Evolutionary conservation across 495 filamentous ascomycete species (phyloP).

Genomic region (Letharia columbiana): DNA sequence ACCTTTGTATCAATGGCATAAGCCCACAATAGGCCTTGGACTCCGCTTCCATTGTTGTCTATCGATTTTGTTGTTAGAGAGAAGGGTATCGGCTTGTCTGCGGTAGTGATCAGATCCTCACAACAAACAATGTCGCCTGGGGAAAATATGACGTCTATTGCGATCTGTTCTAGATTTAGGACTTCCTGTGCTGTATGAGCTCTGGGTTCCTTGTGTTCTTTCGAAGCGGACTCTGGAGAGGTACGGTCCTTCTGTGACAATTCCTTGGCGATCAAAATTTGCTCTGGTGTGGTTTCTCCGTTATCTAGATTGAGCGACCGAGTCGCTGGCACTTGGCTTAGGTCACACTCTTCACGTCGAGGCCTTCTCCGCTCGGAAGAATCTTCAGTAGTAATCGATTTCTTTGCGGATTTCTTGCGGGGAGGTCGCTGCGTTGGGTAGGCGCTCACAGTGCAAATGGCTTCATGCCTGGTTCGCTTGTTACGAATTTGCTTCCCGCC

Average conservation of each 20-base stretch:
- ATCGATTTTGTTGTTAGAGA: neutral
- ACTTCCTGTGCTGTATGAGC: neutral
- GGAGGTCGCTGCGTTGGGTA: conserved; percentile 5
- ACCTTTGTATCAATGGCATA: conserved; percentile 2
- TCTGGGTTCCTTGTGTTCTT: neutral
- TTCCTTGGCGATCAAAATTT: neutral
- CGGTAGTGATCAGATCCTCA: neutral
- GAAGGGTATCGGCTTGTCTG: neutral
- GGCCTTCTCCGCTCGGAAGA: neutral
- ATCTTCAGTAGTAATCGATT: neutral
- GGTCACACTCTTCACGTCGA: neutral
- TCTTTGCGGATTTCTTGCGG: neutral
- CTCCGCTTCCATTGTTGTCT: neutral
- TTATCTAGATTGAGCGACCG: neutral
- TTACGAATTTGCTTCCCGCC: neutral
- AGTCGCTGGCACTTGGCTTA: neutral
- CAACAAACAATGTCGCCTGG: neutral
- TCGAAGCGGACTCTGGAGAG: neutral
- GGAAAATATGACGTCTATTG: neutral
- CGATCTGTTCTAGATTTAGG: neutral
- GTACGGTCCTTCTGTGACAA: neutral
- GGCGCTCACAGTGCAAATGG: neutral
- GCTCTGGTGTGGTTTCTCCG: neutral
- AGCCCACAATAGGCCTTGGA: conserved; percentile 10
- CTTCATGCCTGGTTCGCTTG: neutral